A percentile compares a stretch with the other conserved stretches of the same genome.
These are phyloP conservation scores for Salvia sclarea DNA, from an alignment of 305 asterid species.

Conservation along the genomic window DNA sequence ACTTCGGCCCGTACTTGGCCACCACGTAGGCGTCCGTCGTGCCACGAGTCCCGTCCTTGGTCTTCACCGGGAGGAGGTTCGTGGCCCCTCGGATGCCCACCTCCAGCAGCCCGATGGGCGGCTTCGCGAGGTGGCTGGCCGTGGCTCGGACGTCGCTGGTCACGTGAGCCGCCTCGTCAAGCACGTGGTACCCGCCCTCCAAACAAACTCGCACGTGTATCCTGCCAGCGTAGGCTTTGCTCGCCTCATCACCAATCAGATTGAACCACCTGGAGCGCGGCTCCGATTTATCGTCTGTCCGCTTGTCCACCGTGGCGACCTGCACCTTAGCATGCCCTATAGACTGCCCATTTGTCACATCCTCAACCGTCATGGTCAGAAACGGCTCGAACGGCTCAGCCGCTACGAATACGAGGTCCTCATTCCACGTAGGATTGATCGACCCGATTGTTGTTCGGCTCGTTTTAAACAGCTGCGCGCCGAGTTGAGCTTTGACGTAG, in stretches of 20 bases:
- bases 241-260: conserved; percentile 47
- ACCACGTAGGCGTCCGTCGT: conserved; percentile 85
- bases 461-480: conserved; percentile 79
- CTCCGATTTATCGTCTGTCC: conserved; percentile 69
- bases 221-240: conserved; percentile 67
- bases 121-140: conserved; percentile 67
- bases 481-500: conserved; percentile 80
- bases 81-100: conserved; percentile 80
- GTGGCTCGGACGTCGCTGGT: conserved; percentile 87
- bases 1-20: conserved; percentile 86
- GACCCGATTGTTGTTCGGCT: conserved; percentile 61
- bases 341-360: conserved; percentile 50
- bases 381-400: conserved; percentile 97
- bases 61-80: conserved; percentile 75
- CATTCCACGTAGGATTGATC: conserved; percentile 83
- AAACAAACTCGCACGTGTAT: conserved; percentile 75
- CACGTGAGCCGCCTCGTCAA: conserved; percentile 89
- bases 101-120: conserved; percentile 78
- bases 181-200: conserved; percentile 97
- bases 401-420: conserved; percentile 82
- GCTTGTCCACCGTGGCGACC: conserved; percentile 69
- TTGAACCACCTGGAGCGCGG: conserved; percentile 89
- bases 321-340: conserved; percentile 74
- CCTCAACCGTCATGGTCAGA: conserved; percentile 71
- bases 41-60: conserved; percentile 77